These are phyloP conservation scores for Calycina herbarum DNA, from an alignment of 2,329 filamentous ascomycete species.

Conservation along the genomic window DNA sequence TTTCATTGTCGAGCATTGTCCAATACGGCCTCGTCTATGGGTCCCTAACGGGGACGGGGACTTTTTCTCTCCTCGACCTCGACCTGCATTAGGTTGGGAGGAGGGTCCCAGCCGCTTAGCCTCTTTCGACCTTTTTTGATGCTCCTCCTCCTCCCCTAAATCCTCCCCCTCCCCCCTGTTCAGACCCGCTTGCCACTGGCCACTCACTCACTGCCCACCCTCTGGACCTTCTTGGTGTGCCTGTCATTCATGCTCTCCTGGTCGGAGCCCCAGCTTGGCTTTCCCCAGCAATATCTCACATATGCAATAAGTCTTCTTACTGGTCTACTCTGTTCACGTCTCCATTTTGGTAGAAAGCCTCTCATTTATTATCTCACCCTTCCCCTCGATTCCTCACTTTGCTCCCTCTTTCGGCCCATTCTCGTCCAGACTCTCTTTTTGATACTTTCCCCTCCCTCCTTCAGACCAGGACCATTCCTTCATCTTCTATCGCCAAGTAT, in stretches of 20 bases:
- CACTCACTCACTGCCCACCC: background rate
- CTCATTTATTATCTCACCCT: constrained; percentile 26
- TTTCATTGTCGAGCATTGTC: background rate
- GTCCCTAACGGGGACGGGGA: background rate
- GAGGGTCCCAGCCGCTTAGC: background rate
- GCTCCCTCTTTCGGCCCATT: constrained; percentile 14
- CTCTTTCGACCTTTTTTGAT: background rate
- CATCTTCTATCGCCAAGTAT: background rate
- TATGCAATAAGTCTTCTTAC: constrained; percentile 21
- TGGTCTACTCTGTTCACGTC: constrained; percentile 5
- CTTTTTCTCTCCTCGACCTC: background rate
- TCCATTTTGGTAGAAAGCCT: constrained; percentile 10
- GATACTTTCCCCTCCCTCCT: background rate
- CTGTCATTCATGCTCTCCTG: constrained; percentile 13
- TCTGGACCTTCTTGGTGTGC: background rate
- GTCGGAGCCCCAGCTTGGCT: constrained; percentile 17
- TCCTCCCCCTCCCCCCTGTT: background rate
- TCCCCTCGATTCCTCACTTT: constrained; percentile 16
- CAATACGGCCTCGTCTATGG: background rate
- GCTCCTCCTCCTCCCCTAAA: background rate
- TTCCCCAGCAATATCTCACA: constrained; percentile 23
- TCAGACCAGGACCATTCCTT: background rate
- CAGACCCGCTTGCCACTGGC: constrained; percentile 1
- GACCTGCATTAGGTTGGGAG: background rate
- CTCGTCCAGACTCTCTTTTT: constrained; percentile 12